Evolutionary conservation across 2,329 filamentous ascomycete species (phyloP), one percentile per base, ranked within the genome.

Genomic region (Mollisiaceae sp.): DNA sequence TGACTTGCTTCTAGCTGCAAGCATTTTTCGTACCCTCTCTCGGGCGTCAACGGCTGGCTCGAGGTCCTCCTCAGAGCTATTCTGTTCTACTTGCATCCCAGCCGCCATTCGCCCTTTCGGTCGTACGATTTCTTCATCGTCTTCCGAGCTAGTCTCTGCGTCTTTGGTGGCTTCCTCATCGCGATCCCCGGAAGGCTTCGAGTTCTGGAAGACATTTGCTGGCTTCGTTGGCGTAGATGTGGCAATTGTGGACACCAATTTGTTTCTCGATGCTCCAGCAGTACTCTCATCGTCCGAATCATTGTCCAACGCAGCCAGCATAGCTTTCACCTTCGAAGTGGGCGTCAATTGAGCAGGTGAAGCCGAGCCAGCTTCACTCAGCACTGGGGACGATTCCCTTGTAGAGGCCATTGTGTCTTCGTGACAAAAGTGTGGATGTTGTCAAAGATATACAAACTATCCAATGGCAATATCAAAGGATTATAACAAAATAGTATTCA

Each of bases 81-180:
- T 67, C 6, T 66, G 50, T 22, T 67, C 70, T 50, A 75, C 83
- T 67, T 85, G 83, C 83, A 93, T 87, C 60, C 86, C 82, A 18
- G 89, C 83, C 14, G 89, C 89, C 70, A 92, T 81, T 60, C 85
- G 84, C 27, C 89, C 89, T 62, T 84, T 83, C 0, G 90, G 90
- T 54, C 81, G 80, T 2, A 83, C 77, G 57, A 84, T 79, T 14
- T 81, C 80, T 39, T 83, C 82, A n/a, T 83, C 81, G 0, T 79
- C 77, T 5, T 47, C 9, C 24, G 66, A 54, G 15, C 35, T 62
- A 3, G 58, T 4, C 8, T 50, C 22, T 56, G 27, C 36, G 59
- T 57, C 59, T 24, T 52, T 39, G 22, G 32, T 36, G 11, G 59
- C 43, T 27, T 67, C 56, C 41, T 66, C 62, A 27, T 14, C 20